These are phyloP conservation scores for Mixia osmundae DNA, from an alignment of 1,284 basidiomycete species.

Conservation along the genomic window DNA sequence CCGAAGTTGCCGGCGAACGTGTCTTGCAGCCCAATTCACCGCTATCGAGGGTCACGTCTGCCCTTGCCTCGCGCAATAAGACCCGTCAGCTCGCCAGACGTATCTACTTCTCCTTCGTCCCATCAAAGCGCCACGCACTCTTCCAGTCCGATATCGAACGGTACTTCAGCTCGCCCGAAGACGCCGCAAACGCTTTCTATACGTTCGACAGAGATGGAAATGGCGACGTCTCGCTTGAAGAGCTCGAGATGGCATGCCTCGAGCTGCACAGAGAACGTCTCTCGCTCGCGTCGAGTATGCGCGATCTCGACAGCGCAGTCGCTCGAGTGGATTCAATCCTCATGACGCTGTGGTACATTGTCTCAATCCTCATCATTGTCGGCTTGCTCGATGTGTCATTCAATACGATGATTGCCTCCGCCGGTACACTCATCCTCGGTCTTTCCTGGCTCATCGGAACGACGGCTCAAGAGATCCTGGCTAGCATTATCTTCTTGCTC, in stretches of 20 bases:
- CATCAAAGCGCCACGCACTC: constrained; percentile 36
- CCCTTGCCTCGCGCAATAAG: constrained; percentile 56
- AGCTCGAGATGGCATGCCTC: constrained; percentile 50
- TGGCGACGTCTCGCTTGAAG: constrained; percentile 49
- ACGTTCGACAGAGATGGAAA: constrained; percentile 69
- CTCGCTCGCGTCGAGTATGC: constrained; percentile 65
- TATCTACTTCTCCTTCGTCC: constrained; percentile 65
- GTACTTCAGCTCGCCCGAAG: constrained; percentile 44
- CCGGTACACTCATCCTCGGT: constrained; percentile 18
- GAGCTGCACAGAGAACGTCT: constrained; percentile 66
- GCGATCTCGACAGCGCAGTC: constrained; percentile 71
- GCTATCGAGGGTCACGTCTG: constrained; percentile 50
- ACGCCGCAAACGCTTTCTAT: constrained; percentile 39
- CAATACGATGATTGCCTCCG: constrained; percentile 11
- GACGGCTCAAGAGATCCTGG: constrained; percentile 28
- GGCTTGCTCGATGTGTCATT: constrained; percentile 17
- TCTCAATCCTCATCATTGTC: constrained; percentile 17
- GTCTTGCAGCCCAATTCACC: constrained; percentile 73
- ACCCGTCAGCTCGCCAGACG: constrained; percentile 57
- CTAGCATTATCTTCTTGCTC: constrained; percentile 38
- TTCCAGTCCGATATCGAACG: constrained; percentile 44
- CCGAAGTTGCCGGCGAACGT: constrained; percentile 33
- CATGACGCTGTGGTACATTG: constrained; percentile 18
- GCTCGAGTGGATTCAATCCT: constrained; percentile 28
- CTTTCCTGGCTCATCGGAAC: constrained; percentile 38